Evolutionary conservation across 1,284 basidiomycete genomes (phyloP).

Genomic region (Cystobasidium pallidum): DNA sequence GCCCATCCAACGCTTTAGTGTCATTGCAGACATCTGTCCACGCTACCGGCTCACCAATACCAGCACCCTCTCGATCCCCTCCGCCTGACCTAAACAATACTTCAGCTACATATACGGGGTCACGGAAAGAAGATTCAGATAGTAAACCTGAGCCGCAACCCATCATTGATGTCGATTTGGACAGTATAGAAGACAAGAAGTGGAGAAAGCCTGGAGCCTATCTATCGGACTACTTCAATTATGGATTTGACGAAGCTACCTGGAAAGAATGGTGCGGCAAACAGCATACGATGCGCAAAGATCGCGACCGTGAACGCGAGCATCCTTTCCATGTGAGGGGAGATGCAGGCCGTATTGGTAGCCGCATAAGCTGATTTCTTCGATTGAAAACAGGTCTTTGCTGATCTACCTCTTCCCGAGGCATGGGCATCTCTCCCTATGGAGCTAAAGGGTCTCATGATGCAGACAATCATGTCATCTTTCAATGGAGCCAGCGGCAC

Average conservation of each 20-base stretch:
- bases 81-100: slow-evolving; percentile 11
- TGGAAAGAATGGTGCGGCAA: slow-evolving; percentile 92
- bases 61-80: slow-evolving; percentile 27
- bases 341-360: neutral
- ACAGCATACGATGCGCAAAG: slow-evolving; percentile 75
- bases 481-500: slow-evolving; percentile 29
- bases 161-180: slow-evolving; percentile 65
- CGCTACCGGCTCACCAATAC: slow-evolving; percentile 30
- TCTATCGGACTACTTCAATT: slow-evolving; percentile 98
- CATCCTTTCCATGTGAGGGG: slow-evolving; percentile 55
- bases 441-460: slow-evolving; percentile 52
- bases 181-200: slow-evolving; percentile 73
- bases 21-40: slow-evolving; percentile 9
- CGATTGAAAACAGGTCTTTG: slow-evolving; percentile 47
- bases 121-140: slow-evolving; percentile 9
- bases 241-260: slow-evolving; percentile 94
- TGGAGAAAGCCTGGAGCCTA: slow-evolving; percentile 93
- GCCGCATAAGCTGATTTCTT: neutral
- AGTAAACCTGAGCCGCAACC: slow-evolving; percentile 38
- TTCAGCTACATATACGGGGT: slow-evolving; percentile 23
- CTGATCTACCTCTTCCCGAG: slow-evolving; percentile 71
- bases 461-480: slow-evolving; percentile 53
- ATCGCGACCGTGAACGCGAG: slow-evolving; percentile 64
- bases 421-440: slow-evolving; percentile 62
- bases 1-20: slow-evolving; percentile 10